A percentile compares a stretch with the other conserved stretches of the same genome.
These are phyloP conservation scores for Quercus agrifolia DNA, from an alignment of 306 rosid genomes.

Conservation along the genomic window DNA sequence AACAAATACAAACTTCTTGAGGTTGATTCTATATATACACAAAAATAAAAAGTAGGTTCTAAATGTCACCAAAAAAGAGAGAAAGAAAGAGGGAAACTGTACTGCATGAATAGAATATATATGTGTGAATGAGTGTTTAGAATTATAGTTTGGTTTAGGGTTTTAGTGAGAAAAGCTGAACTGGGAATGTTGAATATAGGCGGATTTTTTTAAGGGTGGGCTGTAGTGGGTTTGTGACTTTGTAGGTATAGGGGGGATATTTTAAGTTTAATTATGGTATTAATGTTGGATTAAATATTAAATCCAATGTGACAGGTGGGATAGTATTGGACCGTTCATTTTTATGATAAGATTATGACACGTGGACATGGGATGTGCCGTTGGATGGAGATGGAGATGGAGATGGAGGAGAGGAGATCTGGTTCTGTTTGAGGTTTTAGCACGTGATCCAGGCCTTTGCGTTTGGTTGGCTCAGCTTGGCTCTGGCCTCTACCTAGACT, in stretches of 20 bases:
- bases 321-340: slow-evolving; percentile 15
- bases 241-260: neutral
- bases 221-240: neutral
- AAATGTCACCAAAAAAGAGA: neutral
- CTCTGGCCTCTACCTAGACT: neutral
- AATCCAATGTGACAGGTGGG: slow-evolving; percentile 9
- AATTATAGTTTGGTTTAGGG: neutral
- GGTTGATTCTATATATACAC: neutral
- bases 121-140: no score
- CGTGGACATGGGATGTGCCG: neutral
- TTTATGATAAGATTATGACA: slow-evolving; percentile 9
- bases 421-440: neutral
- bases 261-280: neutral
- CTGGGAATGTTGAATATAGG: neutral
- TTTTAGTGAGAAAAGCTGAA: neutral
- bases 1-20: neutral
- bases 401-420: neutral
- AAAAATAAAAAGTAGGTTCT: neutral
- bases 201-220: no score
- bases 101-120: neutral
- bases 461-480: neutral
- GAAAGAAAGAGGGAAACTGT: neutral
- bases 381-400: neutral
- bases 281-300: neutral
- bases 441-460: slow-evolving; percentile 2